Conservation (phyloP, 169 alveolate genomes). For the Miamiensis avidus region DNA sequence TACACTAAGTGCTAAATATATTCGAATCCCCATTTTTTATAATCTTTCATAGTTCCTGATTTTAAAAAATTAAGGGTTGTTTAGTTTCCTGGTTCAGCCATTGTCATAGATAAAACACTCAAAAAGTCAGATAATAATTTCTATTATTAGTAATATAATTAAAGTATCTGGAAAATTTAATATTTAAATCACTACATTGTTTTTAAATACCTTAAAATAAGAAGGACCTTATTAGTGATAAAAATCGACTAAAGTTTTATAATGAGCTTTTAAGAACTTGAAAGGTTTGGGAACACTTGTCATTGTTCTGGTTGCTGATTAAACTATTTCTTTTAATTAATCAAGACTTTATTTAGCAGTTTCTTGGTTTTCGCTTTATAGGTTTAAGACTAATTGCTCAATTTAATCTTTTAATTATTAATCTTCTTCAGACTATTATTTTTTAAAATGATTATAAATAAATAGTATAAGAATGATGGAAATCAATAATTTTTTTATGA, state of each 20-base stretch:
- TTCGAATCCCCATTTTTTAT: conserved; percentile 86
- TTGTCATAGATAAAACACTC: conserved; percentile 77
- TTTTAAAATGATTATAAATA: neutral
- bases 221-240: conserved; percentile 46
- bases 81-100: conserved; percentile 65
- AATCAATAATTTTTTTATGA: too few species aligned
- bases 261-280: conserved; percentile 74
- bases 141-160: conserved; percentile 27
- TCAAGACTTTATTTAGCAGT: conserved; percentile 43
- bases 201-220: conserved; percentile 42
- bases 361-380: conserved; percentile 31
- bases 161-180: neutral
- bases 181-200: neutral
- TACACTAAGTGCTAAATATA: conserved; percentile 63
- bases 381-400: conserved; percentile 44
- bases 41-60: conserved; percentile 69
- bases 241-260: conserved; percentile 53
- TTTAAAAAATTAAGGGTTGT: conserved; percentile 66
- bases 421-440: conserved; percentile 51
- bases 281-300: conserved; percentile 88
- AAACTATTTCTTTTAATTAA: conserved; percentile 67
- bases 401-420: conserved; percentile 51
- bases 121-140: conserved; percentile 75
- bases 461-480: neutral
- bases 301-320: conserved; percentile 84